Percentiles rank a stretch among this genome's conserved stretches.
Conservation (phyloP, 129 eudicot species). For the Flaveria sonorensis region DNA sequence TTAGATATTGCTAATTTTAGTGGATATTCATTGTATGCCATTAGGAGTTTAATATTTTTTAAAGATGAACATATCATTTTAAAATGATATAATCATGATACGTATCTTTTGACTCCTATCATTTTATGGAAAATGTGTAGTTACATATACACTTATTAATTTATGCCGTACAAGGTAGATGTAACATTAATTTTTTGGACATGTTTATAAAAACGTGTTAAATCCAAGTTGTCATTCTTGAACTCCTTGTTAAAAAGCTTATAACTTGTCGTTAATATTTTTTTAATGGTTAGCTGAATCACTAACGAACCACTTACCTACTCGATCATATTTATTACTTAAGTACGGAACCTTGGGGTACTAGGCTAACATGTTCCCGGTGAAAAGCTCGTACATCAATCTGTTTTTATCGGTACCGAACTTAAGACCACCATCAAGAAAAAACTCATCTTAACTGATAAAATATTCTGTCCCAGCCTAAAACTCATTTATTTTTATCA, state of each 20-base stretch:
- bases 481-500: no score
- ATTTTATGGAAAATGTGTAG: background rate
- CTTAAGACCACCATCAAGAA: no score
- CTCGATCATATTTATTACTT: no score
- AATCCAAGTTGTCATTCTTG: background rate
- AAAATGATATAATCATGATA: background rate
- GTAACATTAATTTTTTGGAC: background rate
- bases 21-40: background rate
- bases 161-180: background rate
- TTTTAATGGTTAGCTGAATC: no score
- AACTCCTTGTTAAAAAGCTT: background rate
- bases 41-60: background rate
- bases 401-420: no score
- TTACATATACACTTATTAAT: background rate
- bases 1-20: background rate
- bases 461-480: no score
- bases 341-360: no score
- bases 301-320: no score
- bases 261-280: background rate
- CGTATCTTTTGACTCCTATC: slow-evolving; percentile 1
- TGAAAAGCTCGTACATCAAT: no score
- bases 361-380: no score
- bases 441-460: no score
- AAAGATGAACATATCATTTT: background rate
- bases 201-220: background rate